Evolutionary conservation across 768 basidiomycete genomes (phyloP), one percentile per base, ranked within the genome.

Genomic region (Lactifluus piperatus): DNA sequence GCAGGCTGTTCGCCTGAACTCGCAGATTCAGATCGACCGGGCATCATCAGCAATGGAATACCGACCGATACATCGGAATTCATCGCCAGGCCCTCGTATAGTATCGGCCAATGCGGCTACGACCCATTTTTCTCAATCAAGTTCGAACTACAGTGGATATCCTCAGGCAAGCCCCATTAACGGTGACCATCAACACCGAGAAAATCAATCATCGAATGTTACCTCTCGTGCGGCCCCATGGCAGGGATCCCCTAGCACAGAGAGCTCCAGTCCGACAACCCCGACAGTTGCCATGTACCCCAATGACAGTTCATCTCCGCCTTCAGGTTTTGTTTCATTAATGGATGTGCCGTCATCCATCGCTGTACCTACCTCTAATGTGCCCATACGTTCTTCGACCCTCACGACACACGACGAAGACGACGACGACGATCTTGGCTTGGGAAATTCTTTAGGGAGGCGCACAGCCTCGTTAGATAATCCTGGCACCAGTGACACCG

Each of bases 391-490:
- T 29, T 55, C 64, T 27, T 62, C 46, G 48, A 54, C 56, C 9
- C 57, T 63, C 57, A 59, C 60, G 27, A 47, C 64, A 26, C 56
- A 65, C 52, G 70, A 76, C 8, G 82, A 83, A 8, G 88, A 88
- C 1, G 86, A 87, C 13, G 85, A 85, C 0, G 93, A 95, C 45
- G 93, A 97, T 68, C 79, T 99, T 51, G 97, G 97, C 1, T 79
- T 98, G 62, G 92, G 94, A 2, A 99, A 98, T 68, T 76, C 72
- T 14, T 77, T 79, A 48, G 70, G 63, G 20, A 79, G 72, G 67
- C 67, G 68, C 48, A 76, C 68, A 62, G 58, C 70, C 43, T 64
- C 64, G 50, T 66, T 71, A 34, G 65, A 73, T 41, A 69, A 70
- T 37, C 64, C 65, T 37, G 62, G 61, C 10, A 66, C 67, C 9